Evolutionary conservation across 1,139 yeast genomes (phyloP), one percentile per base, ranked within the genome.

Genomic region (Saccharomyces uvarum): DNA sequence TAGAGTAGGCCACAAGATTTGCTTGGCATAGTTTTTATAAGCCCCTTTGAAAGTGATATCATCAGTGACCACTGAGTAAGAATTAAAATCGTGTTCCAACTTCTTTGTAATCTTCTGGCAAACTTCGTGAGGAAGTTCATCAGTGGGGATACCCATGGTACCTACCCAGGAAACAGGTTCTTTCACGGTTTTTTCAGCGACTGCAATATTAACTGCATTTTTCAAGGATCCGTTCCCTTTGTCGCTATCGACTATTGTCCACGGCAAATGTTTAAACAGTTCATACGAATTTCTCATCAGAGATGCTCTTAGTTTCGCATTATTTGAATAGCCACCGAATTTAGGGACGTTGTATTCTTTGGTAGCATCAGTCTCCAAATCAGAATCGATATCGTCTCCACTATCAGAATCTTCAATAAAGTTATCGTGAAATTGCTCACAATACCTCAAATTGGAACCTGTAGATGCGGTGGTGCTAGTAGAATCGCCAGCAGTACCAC

Each of bases 1-100:
- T 59, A 91, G 76, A 2, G 96, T 87, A 24, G 98, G 98, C 97
- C 97, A 91, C 58, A 91, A 75, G 44, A 91, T 86, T 64, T 89
- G 93, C 69, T 91, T 91, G 68, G 97, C 90, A 67, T 85, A 91
- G 47, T 88, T 86, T 55, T 81, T 80, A 70, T 91, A 91, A 65
- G 88, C 95, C 8, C 97, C 97, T 61, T 85, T 86, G 64, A 88
- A 87, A 0, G 88, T 82, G 21, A 79, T 70, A 69, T 91, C 97
- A 58, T 79, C 78, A 1, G 90, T 84, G 61, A 80, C 82, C 2
- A 88, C 86, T 0, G 88, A 82, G 54, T 80, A 79, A 52, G 87
- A 81, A 55, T 78, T 69, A 64, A 80, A 81, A 7, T 80, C 78
- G 1, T 67, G 64, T 16, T 72, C 69, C 55, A 86, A 69, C 41